Evolutionary conservation across 192 early-diverging fungal species (phyloP).

Genomic region (Funneliformis mosseae): DNA sequence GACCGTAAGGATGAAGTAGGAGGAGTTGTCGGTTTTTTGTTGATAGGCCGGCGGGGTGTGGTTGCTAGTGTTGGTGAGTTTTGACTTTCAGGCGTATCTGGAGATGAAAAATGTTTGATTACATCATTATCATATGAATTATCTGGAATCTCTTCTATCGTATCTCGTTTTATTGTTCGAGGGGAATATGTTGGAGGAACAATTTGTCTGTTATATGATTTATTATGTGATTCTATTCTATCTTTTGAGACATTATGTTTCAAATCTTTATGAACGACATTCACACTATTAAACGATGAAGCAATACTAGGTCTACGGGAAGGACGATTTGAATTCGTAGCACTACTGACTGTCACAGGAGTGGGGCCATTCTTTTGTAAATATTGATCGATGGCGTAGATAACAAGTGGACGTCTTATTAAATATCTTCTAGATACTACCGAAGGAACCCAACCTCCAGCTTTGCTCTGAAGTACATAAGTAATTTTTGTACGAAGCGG

Average conservation of each 20-base stretch:
- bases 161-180: no score
- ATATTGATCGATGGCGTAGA: slow-evolving; percentile 54
- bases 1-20: no score
- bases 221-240: background rate
- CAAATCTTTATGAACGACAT: background rate
- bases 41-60: no score
- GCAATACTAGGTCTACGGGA: background rate
- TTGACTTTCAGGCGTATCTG: no score
- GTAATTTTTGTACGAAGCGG: slow-evolving; percentile 55
- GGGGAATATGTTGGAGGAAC: no score
- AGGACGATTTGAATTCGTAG: background rate
- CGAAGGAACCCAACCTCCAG: slow-evolving; percentile 59
- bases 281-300: slow-evolving; percentile 11
- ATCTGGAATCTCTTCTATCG: no score
- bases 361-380: slow-evolving; percentile 50
- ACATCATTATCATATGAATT: no score
- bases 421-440: slow-evolving; percentile 56
- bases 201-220: no score
- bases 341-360: background rate
- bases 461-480: slow-evolving; percentile 56
- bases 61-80: no score
- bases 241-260: no score
- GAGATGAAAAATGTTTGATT: no score
- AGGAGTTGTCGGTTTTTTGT: no score
- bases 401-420: slow-evolving; percentile 51